A percentile compares a stretch with the other conserved stretches of the same genome.
Evolutionary conservation across 2,329 filamentous ascomycete genomes (phyloP).

Genomic region (Aspergillus neotritici): DNA sequence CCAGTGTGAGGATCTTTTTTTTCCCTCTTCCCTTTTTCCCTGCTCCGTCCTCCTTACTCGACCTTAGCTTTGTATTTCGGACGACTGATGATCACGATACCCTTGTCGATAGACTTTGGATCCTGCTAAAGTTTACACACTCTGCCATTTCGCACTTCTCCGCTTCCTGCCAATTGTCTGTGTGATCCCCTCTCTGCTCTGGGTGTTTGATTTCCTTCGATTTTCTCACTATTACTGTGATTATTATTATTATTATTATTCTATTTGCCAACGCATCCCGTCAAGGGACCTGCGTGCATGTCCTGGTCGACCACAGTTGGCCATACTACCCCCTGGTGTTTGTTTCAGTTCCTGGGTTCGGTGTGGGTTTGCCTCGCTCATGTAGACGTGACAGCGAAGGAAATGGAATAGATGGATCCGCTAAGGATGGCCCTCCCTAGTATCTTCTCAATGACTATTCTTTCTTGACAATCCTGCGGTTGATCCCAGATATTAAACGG

Average conservation of each 20-base stretch:
- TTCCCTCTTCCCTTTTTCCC: neutral
- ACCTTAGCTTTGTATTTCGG: conserved; percentile 5
- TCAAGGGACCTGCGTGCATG: too few relatives aligned
- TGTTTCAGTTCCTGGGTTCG: too few relatives aligned
- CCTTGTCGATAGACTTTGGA: conserved; percentile 15
- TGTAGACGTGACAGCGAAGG: too few relatives aligned
- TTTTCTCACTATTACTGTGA: neutral
- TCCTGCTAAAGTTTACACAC: conserved; percentile 9
- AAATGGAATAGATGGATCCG: too few relatives aligned
- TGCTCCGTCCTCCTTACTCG: neutral
- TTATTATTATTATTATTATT: neutral
- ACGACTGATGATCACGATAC: conserved; percentile 28
- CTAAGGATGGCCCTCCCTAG: too few relatives aligned
- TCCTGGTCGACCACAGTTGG: too few relatives aligned
- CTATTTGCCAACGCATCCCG: too few relatives aligned
- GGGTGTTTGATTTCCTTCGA: neutral
- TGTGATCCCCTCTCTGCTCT: neutral
- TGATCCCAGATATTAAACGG: conserved; percentile 5
- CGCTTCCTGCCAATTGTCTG: neutral
- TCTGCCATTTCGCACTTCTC: conserved; percentile 5
- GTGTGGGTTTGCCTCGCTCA: too few relatives aligned
- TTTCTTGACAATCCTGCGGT: neutral
- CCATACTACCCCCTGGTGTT: too few relatives aligned
- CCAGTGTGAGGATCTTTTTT: neutral
- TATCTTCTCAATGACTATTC: too few relatives aligned